Base-by-base conservation (phyloP, 495 filamentous ascomycete genomes). In the Penicillium bialowiezense region DNA sequence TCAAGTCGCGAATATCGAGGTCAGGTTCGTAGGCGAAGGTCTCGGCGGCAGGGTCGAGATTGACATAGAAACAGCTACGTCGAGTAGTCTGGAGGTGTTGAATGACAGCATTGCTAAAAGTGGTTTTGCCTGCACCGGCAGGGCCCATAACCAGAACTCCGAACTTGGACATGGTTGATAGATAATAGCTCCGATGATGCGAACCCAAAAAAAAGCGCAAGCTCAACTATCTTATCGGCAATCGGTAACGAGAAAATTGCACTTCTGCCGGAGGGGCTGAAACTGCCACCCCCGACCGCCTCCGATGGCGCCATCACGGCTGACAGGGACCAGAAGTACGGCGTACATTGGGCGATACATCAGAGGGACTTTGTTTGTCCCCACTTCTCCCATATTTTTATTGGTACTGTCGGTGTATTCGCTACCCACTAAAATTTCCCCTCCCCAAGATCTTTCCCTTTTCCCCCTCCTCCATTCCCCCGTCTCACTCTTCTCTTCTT, bases 1-100 rank as follows among this genome's bases (percentile, higher is more conserved):
- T 96, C 20, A 97, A 80, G 46, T 97, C 91, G 63, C 90, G 91
- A 75, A 98, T 98, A 65, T 98, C 93, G 54, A 97, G 81, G 62
- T 97, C 93, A 1, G 93, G 93, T 54, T 89, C 76, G 66, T 96
- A 95, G 57, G 82, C 80, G 68, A 98, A 97, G 34, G 85, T 80
- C 67, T 97, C 91, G 56, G 93, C 93, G 48, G 93, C 93, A 9
- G 93, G 93, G 69, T 98, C 93, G 53, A 98, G 88, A 72, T 98
- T 98, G 52, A 98, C 85, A 73, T 98, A 98, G 79, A 91, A 95
- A 67, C 85, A 89, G 46, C 90, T 95, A 1, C 93, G 88, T 37
- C 87, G 88, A 59, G 90, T 90, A 52, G 87, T 85, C 56, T 88
- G 86, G 17, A 96, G 85, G 60, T 98, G 90, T 17, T 91, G 87